phyloP scores from a whole-genome alignment of 2,329 filamentous ascomycete genomes.

The Epichloe glyceriae region DNA sequence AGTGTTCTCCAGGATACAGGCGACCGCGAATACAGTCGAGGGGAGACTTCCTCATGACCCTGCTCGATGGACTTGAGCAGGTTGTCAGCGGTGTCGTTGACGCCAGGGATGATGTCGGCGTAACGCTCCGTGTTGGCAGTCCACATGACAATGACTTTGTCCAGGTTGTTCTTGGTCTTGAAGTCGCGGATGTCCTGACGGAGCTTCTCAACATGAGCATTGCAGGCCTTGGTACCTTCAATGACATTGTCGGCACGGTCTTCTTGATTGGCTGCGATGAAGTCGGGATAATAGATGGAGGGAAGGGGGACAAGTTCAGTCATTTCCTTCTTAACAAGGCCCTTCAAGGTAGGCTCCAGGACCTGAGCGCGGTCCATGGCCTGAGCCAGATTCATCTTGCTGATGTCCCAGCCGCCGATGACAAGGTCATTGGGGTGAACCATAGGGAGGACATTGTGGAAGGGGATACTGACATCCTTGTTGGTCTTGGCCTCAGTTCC shows the following conservation, averaged over 20 bases:
- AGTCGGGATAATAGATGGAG: constrained; percentile 97
- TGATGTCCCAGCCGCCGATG: constrained; percentile 97
- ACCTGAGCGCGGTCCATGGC: constrained; percentile 95
- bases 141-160: constrained; percentile 97
- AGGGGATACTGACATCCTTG: constrained; percentile 89
- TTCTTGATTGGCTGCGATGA: constrained; percentile 97
- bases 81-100: constrained; percentile 96
- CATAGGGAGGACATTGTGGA: constrained; percentile 90
- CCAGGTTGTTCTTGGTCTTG: constrained; percentile 70
- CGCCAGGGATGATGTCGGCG: constrained; percentile 70
- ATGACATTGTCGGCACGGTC: constrained; percentile 88
- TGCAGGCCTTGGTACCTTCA: constrained; percentile 69
- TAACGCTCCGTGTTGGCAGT: constrained; percentile 98
- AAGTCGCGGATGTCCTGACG: constrained; percentile 90
- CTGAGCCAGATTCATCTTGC: constrained; percentile 71
- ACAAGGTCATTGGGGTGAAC: constrained; percentile 92
- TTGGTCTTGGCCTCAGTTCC: constrained; percentile 73
- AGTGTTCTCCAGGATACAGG: constrained; percentile 75
- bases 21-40: constrained; percentile 91
- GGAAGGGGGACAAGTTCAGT: constrained; percentile 74
- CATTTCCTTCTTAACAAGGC: constrained; percentile 87
- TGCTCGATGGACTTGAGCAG: constrained; percentile 74
- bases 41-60: constrained; percentile 83
- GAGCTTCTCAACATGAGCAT: constrained; percentile 82
- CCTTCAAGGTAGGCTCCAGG: constrained; percentile 88